phyloP scores from a whole-genome alignment of 225 moss, liverwort and hornwort species.

The Pleurozium schreberi region DNA sequence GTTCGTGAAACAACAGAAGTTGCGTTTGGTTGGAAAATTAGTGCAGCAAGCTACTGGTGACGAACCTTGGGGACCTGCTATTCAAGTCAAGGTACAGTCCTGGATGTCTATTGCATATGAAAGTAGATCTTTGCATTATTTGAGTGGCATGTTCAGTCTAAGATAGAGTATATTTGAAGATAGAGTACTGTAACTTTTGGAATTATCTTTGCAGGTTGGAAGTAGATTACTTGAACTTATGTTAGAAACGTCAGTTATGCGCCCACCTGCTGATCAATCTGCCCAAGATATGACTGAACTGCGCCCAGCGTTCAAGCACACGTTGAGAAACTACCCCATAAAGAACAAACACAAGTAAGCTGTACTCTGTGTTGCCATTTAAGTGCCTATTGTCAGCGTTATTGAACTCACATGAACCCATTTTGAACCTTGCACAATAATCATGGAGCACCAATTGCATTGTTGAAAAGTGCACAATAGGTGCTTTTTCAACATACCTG shows the following conservation, averaged over 20 bases:
- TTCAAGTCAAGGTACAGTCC: slow-evolving; percentile 61
- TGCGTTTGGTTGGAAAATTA: slow-evolving; percentile 46
- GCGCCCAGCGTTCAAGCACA: slow-evolving; percentile 86
- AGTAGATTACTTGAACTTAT: slow-evolving; percentile 69
- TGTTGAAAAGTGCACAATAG: neutral
- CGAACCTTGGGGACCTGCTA: slow-evolving; percentile 74
- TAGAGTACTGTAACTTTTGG: neutral
- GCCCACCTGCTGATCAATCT: slow-evolving; percentile 72
- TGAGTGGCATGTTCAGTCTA: neutral
- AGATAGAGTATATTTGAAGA: neutral
- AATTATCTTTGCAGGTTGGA: slow-evolving; percentile 57
- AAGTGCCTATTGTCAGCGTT: neutral
- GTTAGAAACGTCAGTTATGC: slow-evolving; percentile 67
- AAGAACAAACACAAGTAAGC: slow-evolving; percentile 46
- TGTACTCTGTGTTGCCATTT: neutral
- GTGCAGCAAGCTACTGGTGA: slow-evolving; percentile 53
- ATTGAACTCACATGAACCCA: neutral
- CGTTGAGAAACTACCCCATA: slow-evolving; percentile 42
- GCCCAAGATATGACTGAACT: slow-evolving; percentile 68
- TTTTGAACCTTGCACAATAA: neutral
- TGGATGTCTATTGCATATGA: neutral
- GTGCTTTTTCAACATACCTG: neutral
- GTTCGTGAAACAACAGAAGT: slow-evolving; percentile 57
- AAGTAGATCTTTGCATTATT: neutral
- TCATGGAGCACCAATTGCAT: neutral